Evolutionary conservation across 345 rosid species (phyloP), one percentile per base, ranked within the genome.

Genomic region (Gossypium stocksii): DNA sequence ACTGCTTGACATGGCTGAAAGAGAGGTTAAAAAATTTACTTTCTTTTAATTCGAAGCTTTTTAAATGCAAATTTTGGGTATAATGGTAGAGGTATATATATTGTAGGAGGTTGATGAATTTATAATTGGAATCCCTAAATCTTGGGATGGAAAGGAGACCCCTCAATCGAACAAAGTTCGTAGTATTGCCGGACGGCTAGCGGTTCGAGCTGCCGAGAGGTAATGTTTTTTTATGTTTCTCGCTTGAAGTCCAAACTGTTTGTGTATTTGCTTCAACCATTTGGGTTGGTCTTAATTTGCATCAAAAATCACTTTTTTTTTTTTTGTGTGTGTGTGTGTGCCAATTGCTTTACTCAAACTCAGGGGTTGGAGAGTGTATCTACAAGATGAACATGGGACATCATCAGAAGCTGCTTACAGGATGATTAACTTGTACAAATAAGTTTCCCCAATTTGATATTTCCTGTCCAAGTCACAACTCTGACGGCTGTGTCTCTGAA

Each of bases 361-460:
- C 75, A 94, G 97, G 83, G 97, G 98, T 57, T 89, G 89, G 92
- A 89, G 97, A 72, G 97, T 94, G 69, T 94, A 90, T 84, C 87
- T 94, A 34, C 89, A 83, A 75, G 93, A 94, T 85, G 98, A 94
- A 75, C 93, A 92, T 78, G 90, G 97, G 23, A 88, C 98, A 71
- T 85, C 98, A 52, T 70, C 84, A 22, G 93, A 90, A 71, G 97
- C 97, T 25, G 65, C 81, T 70, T 71, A 77, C 71, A 65, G 80
- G n/a, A 94, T 94, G 97, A 92, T 94, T 77, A 72, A 85, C 79
- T 80, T 85, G 98, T 94, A 88, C 73, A 80, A 49, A 41, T 17
- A 25, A 53, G 15, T 19, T 57, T 52, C 45, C 20, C 7, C 0
- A 17, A 10, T 25, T 54, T 19, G 13, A 44, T 54, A 6, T 44